Conservation (phyloP, 371 early-diverging fungal species). For the Mycotypha africana region DNA sequence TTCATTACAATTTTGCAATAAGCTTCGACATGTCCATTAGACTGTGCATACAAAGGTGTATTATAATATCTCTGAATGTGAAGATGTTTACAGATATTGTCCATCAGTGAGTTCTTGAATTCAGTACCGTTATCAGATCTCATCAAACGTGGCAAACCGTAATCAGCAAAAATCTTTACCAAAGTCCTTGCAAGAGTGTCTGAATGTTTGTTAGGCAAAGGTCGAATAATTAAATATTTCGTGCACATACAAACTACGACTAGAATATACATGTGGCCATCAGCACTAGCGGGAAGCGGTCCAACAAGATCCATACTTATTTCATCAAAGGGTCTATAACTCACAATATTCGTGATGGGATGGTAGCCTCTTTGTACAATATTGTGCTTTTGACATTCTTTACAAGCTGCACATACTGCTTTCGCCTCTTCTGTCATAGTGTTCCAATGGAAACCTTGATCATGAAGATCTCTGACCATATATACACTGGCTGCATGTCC, state of each 20-base stretch:
- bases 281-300: neutral
- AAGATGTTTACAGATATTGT: neutral
- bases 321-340: neutral
- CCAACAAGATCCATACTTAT: slow-evolving; percentile 9
- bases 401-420: too few relatives aligned
- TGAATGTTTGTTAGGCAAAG: slow-evolving; percentile 7
- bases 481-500: slow-evolving; percentile 11
- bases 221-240: slow-evolving; percentile 5
- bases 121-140: slow-evolving; percentile 8
- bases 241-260: slow-evolving; percentile 13
- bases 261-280: neutral
- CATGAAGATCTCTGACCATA: too few relatives aligned
- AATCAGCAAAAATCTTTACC: neutral
- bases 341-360: neutral
- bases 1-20: slow-evolving; percentile 1
- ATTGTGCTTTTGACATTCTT: too few relatives aligned
- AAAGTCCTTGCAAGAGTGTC: neutral
- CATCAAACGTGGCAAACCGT: neutral
- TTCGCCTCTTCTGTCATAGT: too few relatives aligned
- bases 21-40: slow-evolving; percentile 11
- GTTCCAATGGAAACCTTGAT: too few relatives aligned
- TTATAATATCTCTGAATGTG: slow-evolving; percentile 4
- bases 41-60: slow-evolving; percentile 6
- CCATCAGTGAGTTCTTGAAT: neutral
- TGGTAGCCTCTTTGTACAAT: too few relatives aligned